These are phyloP conservation scores for Rubia occidens DNA, from an alignment of 305 asterid species.

Conservation along the genomic window DNA sequence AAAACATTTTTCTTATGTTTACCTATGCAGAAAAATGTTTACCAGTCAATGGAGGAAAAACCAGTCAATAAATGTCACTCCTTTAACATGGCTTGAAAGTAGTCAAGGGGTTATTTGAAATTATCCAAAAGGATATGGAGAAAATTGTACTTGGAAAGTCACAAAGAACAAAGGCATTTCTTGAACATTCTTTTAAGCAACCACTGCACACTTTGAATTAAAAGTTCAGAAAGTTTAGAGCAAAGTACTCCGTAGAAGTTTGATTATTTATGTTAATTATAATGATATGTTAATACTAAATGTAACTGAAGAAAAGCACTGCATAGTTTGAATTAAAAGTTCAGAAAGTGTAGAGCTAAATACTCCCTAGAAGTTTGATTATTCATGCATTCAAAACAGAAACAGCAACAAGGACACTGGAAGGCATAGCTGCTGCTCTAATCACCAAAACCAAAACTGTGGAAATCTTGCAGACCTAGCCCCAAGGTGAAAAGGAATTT, in stretches of 20 bases:
- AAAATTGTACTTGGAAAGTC: not conserved
- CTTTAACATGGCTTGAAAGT: not conserved
- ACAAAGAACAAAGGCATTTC: not conserved
- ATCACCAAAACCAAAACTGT: not conserved
- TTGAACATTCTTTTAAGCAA: not conserved
- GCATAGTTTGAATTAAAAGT: not conserved
- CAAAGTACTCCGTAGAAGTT: not conserved
- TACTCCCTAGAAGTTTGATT: not conserved
- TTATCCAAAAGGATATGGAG: not conserved
- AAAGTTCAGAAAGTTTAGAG: not conserved
- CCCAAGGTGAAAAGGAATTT: not conserved
- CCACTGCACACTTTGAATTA: not conserved
- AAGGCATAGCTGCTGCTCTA: not conserved
- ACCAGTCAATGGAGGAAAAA: not conserved
- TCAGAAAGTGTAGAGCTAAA: not conserved
- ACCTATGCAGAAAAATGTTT: not conserved
- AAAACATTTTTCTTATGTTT: not conserved
- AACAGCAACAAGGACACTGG: not conserved
- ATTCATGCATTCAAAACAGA: not conserved
- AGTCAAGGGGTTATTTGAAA: not conserved
- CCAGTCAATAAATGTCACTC: not conserved
- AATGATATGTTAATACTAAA: not conserved
- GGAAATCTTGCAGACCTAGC: not conserved
- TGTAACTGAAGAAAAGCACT: not conserved
- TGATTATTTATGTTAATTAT: slow-evolving; percentile 1